phyloP scores from a whole-genome alignment of 495 filamentous ascomycete genomes.

The Daldinia concentrica region DNA sequence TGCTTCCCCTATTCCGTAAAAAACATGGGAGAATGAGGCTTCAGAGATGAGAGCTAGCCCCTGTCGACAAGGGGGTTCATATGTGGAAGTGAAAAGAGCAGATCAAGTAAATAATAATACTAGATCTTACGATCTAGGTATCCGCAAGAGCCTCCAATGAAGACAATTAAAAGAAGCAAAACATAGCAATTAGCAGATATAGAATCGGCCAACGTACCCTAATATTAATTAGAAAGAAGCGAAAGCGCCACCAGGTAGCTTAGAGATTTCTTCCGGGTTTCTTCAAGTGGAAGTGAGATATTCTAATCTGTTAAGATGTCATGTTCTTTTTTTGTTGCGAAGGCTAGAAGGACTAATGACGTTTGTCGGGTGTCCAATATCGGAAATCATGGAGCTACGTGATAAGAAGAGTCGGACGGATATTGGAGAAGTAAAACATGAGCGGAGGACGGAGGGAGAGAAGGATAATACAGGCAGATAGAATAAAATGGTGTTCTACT shows the following conservation, averaged over 20 bases:
- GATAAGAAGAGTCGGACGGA: conserved; percentile 7
- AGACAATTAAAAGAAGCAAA: conserved; percentile 17
- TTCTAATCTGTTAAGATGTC: conserved; percentile 4
- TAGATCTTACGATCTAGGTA: background rate
- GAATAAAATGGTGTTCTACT: conserved; percentile 26
- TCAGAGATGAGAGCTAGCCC: conserved; percentile 27
- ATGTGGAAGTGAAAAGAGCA: conserved; percentile 36
- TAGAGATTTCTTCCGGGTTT: background rate
- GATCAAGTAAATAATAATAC: conserved; percentile 26
- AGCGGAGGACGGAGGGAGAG: background rate
- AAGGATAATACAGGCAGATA: conserved; percentile 10
- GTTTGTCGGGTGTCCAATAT: background rate
- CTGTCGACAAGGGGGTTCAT: conserved; percentile 30
- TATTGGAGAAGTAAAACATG: conserved; percentile 24
- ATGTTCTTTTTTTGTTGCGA: conserved; percentile 23
- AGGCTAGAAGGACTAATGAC: background rate
- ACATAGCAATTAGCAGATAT: conserved; percentile 7
- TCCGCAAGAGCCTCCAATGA: conserved; percentile 12
- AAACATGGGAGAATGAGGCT: conserved; percentile 33
- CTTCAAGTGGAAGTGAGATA: background rate
- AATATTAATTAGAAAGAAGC: conserved; percentile 18
- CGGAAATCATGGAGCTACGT: background rate
- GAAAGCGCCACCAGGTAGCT: conserved; percentile 14
- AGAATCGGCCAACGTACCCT: conserved; percentile 35
- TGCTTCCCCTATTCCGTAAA: conserved; percentile 37